Evolutionary conservation across 805 yeast species (phyloP).

Genomic region (Monosporozyma servazzii): DNA sequence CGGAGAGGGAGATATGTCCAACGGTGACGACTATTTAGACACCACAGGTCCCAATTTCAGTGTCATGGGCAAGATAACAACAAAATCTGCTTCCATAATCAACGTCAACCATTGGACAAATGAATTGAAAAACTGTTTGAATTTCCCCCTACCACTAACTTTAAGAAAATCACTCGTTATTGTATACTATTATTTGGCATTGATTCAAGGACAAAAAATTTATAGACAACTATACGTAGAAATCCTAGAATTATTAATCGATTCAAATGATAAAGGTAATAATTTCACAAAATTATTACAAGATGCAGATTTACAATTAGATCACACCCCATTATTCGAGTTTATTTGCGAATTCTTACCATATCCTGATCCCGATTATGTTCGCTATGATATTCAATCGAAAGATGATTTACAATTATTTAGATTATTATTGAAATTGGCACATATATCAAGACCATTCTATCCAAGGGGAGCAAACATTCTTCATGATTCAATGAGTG

Average conservation of each 20-base stretch:
- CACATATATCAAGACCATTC: constrained; percentile 46
- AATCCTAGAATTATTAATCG: constrained; percentile 49
- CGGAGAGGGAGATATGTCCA: constrained; percentile 27
- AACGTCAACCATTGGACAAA: constrained; percentile 79
- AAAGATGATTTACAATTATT: constrained; percentile 41
- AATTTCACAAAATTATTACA: constrained; percentile 27
- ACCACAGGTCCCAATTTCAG: constrained; percentile 31
- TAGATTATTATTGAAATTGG: constrained; percentile 41
- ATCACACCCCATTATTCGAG: constrained; percentile 29
- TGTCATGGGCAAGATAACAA: constrained; percentile 49
- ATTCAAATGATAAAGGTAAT: constrained; percentile 24
- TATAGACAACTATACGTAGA: constrained; percentile 53
- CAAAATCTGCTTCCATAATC: constrained; percentile 61
- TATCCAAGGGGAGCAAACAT: constrained; percentile 34
- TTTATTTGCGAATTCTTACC: constrained; percentile 33
- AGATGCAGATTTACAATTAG: constrained; percentile 26
- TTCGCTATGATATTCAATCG: constrained; percentile 28
- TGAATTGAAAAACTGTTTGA: constrained; percentile 66
- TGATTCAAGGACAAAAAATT: constrained; percentile 63
- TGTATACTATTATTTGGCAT: constrained; percentile 61
- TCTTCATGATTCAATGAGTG: constrained; percentile 42
- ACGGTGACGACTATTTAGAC: constrained; percentile 25
- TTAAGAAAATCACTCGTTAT: constrained; percentile 52
- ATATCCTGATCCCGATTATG: constrained; percentile 40
- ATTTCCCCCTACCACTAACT: constrained; percentile 60